Evolutionary conservation across 345 rosid genomes (phyloP).

Genomic region (Citrus mangshanensis): DNA sequence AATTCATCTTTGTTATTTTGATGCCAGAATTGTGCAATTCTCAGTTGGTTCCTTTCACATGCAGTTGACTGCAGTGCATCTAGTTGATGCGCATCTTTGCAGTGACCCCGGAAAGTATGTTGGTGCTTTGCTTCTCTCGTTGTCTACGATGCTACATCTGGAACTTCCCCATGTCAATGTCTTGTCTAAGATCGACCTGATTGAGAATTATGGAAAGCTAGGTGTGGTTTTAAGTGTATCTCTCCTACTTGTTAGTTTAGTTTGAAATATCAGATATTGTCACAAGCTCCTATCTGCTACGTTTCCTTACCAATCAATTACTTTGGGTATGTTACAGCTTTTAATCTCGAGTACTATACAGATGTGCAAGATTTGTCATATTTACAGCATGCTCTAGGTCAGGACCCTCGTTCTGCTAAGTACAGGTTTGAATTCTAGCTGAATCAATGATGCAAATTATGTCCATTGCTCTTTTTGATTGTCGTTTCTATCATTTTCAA

Average conservation of each 20-base stretch:
- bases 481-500: not conserved
- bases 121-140: conserved; percentile 76
- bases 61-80: conserved; percentile 90
- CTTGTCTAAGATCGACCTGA: conserved; percentile 80
- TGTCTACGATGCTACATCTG: conserved; percentile 91
- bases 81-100: conserved; percentile 89
- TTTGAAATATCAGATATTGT: not conserved
- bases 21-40: conserved; percentile 7
- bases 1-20: conserved; percentile 6
- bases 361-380: conserved; percentile 90
- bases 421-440: conserved; percentile 52
- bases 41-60: conserved; percentile 23
- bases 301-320: conserved; percentile 2
- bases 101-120: conserved; percentile 87
- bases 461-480: not conserved
- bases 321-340: conserved; percentile 17
- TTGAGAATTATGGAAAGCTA: conserved; percentile 88
- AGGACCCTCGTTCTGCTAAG: conserved; percentile 85
- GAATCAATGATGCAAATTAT: not conserved
- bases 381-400: conserved; percentile 56
- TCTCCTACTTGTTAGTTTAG: not conserved
- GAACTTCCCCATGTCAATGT: conserved; percentile 92
- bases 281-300: not conserved
- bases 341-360: conserved; percentile 79
- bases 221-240: conserved; percentile 31